phyloP scores from a whole-genome alignment of 345 rosid genomes.

The Populus euphratica region DNA sequence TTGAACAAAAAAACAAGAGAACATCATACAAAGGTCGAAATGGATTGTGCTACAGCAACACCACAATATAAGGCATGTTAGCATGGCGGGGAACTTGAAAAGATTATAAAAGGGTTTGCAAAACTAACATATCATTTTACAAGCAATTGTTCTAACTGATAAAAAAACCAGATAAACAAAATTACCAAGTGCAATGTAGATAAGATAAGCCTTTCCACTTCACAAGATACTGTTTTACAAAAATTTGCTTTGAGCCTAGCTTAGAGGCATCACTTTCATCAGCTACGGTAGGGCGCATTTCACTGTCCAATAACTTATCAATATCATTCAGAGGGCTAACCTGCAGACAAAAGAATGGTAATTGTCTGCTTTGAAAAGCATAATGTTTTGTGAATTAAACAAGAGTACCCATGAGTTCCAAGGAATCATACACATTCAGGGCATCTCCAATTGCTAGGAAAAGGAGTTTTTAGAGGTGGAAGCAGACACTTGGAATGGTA shows the following conservation, averaged over 20 bases:
- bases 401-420: conserved; percentile 7
- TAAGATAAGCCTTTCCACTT: conserved; percentile 98
- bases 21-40: neutral
- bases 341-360: conserved; percentile 46
- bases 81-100: conserved; percentile 1
- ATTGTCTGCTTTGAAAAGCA: conserved; percentile 20
- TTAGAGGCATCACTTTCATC: conserved; percentile 58
- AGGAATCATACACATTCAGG: conserved; percentile 78
- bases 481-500: conserved; percentile 81
- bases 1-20: neutral
- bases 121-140: neutral
- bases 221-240: conserved; percentile 92
- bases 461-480: conserved; percentile 74
- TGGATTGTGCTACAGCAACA: neutral
- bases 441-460: conserved; percentile 82
- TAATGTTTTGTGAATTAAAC: neutral
- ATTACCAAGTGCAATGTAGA: conserved; percentile 94
- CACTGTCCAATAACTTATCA: conserved; percentile 87
- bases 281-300: conserved; percentile 89
- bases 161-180: neutral
- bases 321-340: conserved; percentile 92
- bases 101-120: neutral
- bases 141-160: neutral
- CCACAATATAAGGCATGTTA: neutral
- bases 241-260: conserved; percentile 63